Percentiles rank a stretch among this genome's conserved stretches.
Conservation (phyloP, 2,329 filamentous ascomycete genomes). For the Lachnellula hyalina region DNA sequence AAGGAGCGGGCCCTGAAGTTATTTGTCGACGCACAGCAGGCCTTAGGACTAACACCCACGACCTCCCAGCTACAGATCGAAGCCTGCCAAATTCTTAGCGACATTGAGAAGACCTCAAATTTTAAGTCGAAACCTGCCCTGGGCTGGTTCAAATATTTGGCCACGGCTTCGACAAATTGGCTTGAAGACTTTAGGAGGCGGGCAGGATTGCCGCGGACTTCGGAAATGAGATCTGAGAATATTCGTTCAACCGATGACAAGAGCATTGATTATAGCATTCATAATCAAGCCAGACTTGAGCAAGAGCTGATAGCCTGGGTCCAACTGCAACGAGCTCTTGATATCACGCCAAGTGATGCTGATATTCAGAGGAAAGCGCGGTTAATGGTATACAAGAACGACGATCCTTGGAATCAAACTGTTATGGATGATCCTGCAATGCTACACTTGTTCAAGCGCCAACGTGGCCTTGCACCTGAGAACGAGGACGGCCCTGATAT, state of each 20-base stretch:
- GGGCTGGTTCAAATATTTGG: constrained; percentile 51
- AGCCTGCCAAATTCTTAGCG: constrained; percentile 51
- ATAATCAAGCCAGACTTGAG: constrained; percentile 50
- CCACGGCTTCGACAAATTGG: constrained; percentile 48
- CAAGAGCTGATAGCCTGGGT: constrained; percentile 50
- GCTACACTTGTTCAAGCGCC: constrained; percentile 46
- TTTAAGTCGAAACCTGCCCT: constrained; percentile 31
- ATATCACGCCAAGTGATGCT: constrained; percentile 46
- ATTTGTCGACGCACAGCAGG: constrained; percentile 22
- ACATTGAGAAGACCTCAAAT: constrained; percentile 43
- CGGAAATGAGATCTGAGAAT: constrained; percentile 46
- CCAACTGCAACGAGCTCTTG: constrained; percentile 38
- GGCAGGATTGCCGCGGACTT: constrained; percentile 51
- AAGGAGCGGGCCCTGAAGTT: constrained; percentile 21
- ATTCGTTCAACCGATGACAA: constrained; percentile 48
- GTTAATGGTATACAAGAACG: constrained; percentile 56
- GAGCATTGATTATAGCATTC: constrained; percentile 54
- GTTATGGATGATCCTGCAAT: constrained; percentile 51
- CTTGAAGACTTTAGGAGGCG: constrained; percentile 50
- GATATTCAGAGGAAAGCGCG: constrained; percentile 53
- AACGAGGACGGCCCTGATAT: constrained; percentile 15
- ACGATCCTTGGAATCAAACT: constrained; percentile 61
- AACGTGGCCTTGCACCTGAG: constrained; percentile 20
- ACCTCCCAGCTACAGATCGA: constrained; percentile 56
- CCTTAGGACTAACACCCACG: constrained; percentile 52